Evolutionary conservation across 73 alveolate species (phyloP).

Genomic region (Symbiodinium pilosum): DNA sequence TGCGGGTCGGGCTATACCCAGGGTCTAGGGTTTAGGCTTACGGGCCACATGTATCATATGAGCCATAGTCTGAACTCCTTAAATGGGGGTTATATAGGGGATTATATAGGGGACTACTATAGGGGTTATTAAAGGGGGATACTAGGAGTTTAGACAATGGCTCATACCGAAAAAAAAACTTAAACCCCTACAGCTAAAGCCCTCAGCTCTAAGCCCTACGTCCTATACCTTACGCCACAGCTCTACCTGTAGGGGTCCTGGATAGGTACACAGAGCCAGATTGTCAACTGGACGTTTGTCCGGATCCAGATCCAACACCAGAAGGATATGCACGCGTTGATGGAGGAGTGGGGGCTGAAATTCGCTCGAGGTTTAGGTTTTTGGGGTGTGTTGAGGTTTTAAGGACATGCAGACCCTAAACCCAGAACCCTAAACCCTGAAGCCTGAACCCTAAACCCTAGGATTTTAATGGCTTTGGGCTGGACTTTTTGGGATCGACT

Average conservation of each 20-base stretch:
- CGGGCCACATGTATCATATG: no score
- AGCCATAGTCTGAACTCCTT: no score
- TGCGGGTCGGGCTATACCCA: no score
- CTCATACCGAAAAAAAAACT: no score
- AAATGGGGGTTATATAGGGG: no score
- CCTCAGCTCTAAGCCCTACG: neutral
- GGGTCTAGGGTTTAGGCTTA: no score
- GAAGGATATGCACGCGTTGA: constrained; percentile 31
- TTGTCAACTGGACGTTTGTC: constrained; percentile 46
- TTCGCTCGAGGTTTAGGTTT: neutral
- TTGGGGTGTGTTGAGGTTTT: no score
- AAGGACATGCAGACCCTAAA: neutral
- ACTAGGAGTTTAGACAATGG: no score
- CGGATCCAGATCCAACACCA: constrained; percentile 35
- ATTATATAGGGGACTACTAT: no score
- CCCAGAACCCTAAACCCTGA: neutral
- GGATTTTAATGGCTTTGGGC: no score
- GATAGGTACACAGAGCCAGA: constrained; percentile 53
- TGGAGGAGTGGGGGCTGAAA: neutral
- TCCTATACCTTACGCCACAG: neutral
- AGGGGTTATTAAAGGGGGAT: no score
- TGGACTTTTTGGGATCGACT: no score
- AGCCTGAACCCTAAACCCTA: neutral
- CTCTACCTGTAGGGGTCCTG: neutral
- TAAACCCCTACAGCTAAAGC: neutral